Evolutionary conservation across 352 stramenopile genomes (phyloP).

Genomic region (Pythium oligandrum): DNA sequence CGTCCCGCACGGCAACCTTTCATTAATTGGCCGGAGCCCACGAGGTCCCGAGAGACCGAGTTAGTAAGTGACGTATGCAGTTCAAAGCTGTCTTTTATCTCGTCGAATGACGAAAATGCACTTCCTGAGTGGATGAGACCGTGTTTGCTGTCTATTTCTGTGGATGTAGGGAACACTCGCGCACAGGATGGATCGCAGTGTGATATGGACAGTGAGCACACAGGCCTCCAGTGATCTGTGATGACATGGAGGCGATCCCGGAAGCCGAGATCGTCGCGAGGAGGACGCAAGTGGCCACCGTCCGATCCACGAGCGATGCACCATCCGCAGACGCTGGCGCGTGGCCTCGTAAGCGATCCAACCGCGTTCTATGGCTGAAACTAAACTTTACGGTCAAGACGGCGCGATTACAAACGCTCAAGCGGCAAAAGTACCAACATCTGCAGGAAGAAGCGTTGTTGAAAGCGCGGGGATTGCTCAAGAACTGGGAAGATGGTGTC

Average conservation of each 20-base stretch:
- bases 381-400: constrained; percentile 74
- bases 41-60: too few relatives aligned
- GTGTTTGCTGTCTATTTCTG: too few relatives aligned
- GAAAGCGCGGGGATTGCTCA: constrained; percentile 46
- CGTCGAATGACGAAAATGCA: too few relatives aligned
- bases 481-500: constrained; percentile 61
- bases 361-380: constrained; percentile 56
- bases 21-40: too few relatives aligned
- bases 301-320: constrained; percentile 15
- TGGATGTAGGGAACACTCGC: too few relatives aligned
- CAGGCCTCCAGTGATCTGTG: neutral
- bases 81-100: too few relatives aligned
- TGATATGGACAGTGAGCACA: too few relatives aligned
- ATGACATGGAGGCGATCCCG: constrained; percentile 13
- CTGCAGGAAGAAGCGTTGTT: constrained; percentile 63
- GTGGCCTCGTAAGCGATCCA: neutral
- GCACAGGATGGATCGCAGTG: too few relatives aligned
- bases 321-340: neutral
- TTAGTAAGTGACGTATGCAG: too few relatives aligned
- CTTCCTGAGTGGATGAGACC: too few relatives aligned
- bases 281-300: constrained; percentile 1
- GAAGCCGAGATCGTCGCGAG: neutral
- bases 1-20: too few relatives aligned
- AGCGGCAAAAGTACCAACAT: constrained; percentile 72
- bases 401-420: constrained; percentile 50